Conservation (phyloP, 495 filamentous ascomycete genomes). For the Xylaria intraflava region DNA sequence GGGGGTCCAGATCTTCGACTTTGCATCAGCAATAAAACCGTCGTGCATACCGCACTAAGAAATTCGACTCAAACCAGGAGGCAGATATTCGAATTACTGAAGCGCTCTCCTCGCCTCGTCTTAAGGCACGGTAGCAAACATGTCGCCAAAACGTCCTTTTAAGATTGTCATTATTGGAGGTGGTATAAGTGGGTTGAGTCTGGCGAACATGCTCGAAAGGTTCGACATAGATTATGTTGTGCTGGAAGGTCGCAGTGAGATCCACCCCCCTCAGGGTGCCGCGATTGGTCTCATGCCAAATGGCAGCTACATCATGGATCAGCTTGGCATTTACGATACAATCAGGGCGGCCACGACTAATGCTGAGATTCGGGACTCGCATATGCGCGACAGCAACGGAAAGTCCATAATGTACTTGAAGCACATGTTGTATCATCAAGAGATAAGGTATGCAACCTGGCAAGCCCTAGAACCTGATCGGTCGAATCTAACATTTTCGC, state of each 20-base stretch:
- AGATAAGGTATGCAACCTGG: not conserved
- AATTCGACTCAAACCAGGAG: too few species aligned
- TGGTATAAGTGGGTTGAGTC: constrained; percentile 19
- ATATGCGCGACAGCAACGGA: constrained; percentile 1
- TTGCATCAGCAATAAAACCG: too few species aligned
- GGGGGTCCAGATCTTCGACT: too few species aligned
- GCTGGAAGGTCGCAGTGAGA: constrained; percentile 18
- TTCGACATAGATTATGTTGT: constrained; percentile 22
- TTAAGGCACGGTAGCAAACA: not conserved
- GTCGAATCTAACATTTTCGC: not conserved
- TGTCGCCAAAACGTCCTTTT: not conserved
- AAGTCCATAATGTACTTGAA: constrained; percentile 12
- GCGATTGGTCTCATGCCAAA: constrained; percentile 17
- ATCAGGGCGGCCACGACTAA: constrained; percentile 14
- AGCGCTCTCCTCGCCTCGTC: not conserved
- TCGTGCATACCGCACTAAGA: too few species aligned
- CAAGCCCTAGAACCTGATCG: not conserved
- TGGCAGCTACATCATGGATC: constrained; percentile 27
- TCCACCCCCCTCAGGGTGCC: constrained; percentile 19
- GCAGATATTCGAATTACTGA: too few species aligned
- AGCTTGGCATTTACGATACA: constrained; percentile 25
- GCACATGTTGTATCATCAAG: constrained; percentile 2
- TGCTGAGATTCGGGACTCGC: constrained; percentile 3
- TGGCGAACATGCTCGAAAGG: constrained; percentile 21
- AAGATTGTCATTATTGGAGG: constrained; percentile 10